A percentile compares a stretch with the other conserved stretches of the same genome.
These are phyloP conservation scores for Trichocladium uniseriatum DNA, from an alignment of 495 filamentous ascomycete species.

Conservation along the genomic window DNA sequence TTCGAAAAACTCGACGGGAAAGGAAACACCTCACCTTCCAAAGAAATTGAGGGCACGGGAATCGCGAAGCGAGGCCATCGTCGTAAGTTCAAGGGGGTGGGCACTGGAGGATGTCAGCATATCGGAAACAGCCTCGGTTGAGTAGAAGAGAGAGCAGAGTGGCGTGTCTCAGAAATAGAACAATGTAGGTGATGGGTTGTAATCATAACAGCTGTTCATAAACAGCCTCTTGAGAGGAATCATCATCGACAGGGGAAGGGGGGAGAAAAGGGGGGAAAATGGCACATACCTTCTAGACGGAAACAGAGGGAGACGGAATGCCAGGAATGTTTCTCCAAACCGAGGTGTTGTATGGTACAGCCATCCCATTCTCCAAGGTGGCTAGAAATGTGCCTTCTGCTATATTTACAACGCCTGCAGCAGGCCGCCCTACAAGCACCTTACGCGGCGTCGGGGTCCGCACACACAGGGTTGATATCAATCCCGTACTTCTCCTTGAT, in stretches of 20 bases:
- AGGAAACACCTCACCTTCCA: no score
- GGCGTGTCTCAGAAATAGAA: no score
- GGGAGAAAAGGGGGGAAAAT: conserved; percentile 6
- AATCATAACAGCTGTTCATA: conserved; percentile 40
- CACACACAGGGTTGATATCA: conserved; percentile 55
- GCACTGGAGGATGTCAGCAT: no score
- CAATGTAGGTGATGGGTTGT: conserved; percentile 38
- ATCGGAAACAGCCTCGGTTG: no score
- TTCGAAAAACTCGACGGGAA: no score
- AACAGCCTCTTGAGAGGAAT: conserved; percentile 38
- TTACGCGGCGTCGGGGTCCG: conserved; percentile 25
- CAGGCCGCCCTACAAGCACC: not conserved
- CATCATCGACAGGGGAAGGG: conserved; percentile 31
- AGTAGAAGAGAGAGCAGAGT: no score
- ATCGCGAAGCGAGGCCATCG: no score
- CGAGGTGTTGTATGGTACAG: conserved; percentile 13
- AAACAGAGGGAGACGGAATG: not conserved
- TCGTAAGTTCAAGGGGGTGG: no score
- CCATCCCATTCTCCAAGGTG: conserved; percentile 23
- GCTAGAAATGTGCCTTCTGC: conserved; percentile 4
- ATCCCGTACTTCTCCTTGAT: conserved; percentile 88
- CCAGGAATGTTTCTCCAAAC: not conserved
- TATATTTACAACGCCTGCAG: conserved; percentile 21
- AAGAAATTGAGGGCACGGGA: no score
- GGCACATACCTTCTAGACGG: conserved; percentile 13